Evolutionary conservation across 1,284 basidiomycete genomes (phyloP), one percentile per base, ranked within the genome.

Genomic region (Moesziomyces parantarcticus): DNA sequence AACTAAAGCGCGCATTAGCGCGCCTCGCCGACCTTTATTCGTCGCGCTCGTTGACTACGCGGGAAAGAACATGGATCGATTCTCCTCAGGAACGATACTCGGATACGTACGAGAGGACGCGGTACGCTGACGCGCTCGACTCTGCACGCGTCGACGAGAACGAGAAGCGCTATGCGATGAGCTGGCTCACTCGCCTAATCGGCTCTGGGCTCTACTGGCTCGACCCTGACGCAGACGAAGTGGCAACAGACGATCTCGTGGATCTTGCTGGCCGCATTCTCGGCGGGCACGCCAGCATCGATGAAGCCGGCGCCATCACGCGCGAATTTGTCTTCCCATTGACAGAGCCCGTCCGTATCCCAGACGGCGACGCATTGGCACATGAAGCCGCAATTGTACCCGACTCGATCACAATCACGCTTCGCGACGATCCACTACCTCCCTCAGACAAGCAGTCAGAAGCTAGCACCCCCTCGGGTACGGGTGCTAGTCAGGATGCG

Each of bases 161-260:
- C 26, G 73, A 76, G 42, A 64, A 42, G 52, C 48, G 73, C 14
- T 76, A 47, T 21, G 61, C 69, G 29, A 68, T 73, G 68, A 45
- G 47, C 45, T 76, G 73, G 73, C 52, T 76, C 22, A 76, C 73
- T 5, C 54, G 64, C 11, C n/a, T 76, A 41, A 73, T 76, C 41
- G 68, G 59, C 18, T 72, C 57, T 43, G 61, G 69, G 1, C 58
- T 68, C 10, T 53, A 55, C 44, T 76, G 73, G 69, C 7, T 76
- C 4, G 53, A 72, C 18, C 57, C 59, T 20, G 60, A 58, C 11
- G 22, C 32, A 2, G 50, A 40, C 0, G 18, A 32, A 16, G 48
- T 49, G 9, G 43, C 50, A 1, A 44, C 60, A 10, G 73, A 76
- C 13, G 34, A 45, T 9, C 51, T 76, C 3, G n/a, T 76, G 6